phyloP scores from a whole-genome alignment of 768 basidiomycete genomes.

The Mycena galopus region DNA sequence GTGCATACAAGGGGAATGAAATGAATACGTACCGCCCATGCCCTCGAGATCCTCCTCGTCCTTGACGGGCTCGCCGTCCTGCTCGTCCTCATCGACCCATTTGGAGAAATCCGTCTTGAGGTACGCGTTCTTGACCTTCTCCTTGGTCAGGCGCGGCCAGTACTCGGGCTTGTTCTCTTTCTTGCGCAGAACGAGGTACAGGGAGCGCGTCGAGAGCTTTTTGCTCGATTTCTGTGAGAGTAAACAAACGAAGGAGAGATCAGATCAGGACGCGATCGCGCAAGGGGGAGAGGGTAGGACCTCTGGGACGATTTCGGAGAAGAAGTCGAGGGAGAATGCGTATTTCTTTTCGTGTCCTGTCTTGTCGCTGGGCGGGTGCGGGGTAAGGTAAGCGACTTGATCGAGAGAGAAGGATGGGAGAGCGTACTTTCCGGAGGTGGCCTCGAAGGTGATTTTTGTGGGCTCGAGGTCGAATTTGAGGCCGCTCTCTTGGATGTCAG shows the following conservation, averaged over 20 bases:
- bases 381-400: constrained; percentile 13
- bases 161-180: constrained; percentile 81
- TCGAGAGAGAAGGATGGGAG: neutral
- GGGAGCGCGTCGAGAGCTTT: constrained; percentile 73
- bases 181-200: constrained; percentile 82
- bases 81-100: constrained; percentile 99
- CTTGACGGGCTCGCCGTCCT: constrained; percentile 69
- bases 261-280: constrained; percentile 9
- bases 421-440: constrained; percentile 73
- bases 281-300: constrained; percentile 54
- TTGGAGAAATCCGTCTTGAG: constrained; percentile 96
- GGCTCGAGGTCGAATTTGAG: constrained; percentile 72
- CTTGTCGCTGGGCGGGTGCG: constrained; percentile 40
- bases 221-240: constrained; percentile 66
- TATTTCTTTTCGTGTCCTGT: constrained; percentile 69
- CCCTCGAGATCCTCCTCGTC: constrained; percentile 64
- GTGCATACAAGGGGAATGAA: no score
- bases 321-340: constrained; percentile 83
- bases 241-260: constrained; percentile 22
- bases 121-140: constrained; percentile 82
- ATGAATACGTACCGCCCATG: constrained; percentile 53
- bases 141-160: constrained; percentile 95
- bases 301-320: constrained; percentile 80
- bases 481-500: constrained; percentile 72
- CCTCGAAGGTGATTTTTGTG: constrained; percentile 72